Conservation (phyloP, 2,329 filamentous ascomycete species). For the Fusarium decemcellulare region DNA sequence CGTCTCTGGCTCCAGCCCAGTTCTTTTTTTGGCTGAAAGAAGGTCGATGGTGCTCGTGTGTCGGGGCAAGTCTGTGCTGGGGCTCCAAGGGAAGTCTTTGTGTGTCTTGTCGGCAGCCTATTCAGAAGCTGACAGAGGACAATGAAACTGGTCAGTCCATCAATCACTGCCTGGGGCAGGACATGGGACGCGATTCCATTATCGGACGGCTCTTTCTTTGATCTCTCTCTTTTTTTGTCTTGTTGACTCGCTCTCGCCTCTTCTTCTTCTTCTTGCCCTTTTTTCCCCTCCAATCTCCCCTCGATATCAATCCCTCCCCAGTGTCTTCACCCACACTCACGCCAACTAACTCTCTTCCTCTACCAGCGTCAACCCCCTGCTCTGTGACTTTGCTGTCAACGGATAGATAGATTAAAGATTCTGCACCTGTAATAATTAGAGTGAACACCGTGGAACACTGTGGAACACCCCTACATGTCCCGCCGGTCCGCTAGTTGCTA, state of each 20-base stretch:
- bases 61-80: slow-evolving; percentile 36
- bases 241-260: slow-evolving; percentile 1
- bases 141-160: slow-evolving; percentile 42
- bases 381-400: slow-evolving; percentile 22
- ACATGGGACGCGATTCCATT: slow-evolving; percentile 40
- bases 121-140: slow-evolving; percentile 39
- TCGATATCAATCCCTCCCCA: slow-evolving; percentile 1
- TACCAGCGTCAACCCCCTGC: slow-evolving; percentile 18
- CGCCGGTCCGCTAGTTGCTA: slow-evolving; percentile 38
- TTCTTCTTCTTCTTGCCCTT: slow-evolving; percentile 11
- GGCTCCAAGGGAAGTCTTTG: slow-evolving; percentile 31
- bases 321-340: slow-evolving; percentile 12
- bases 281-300: not conserved
- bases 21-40: slow-evolving; percentile 28
- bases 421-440: slow-evolving; percentile 15
- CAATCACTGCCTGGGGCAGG: slow-evolving; percentile 32
- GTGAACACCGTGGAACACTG: slow-evolving; percentile 26
- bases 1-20: slow-evolving; percentile 2
- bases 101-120: slow-evolving; percentile 31
- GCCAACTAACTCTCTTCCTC: slow-evolving; percentile 19
- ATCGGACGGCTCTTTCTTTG: slow-evolving; percentile 35
- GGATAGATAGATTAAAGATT: slow-evolving; percentile 29
- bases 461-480: slow-evolving; percentile 45
- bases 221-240: slow-evolving; percentile 21
- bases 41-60: slow-evolving; percentile 30